These are phyloP conservation scores for Apiospora marii DNA, from an alignment of 2,329 filamentous ascomycete species.

Conservation along the genomic window DNA sequence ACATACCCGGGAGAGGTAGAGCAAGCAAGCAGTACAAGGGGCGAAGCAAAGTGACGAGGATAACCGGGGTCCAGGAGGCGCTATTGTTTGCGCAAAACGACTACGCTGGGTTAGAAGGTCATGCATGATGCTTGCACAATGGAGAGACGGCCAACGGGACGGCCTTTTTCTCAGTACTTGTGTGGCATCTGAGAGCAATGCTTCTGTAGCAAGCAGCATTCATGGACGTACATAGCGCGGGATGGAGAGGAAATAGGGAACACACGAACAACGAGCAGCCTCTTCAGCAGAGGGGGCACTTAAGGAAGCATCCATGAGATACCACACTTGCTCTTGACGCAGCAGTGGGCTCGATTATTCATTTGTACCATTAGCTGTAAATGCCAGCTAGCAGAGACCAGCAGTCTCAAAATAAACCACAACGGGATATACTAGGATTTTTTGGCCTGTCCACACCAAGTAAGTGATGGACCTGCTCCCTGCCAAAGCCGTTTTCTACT, in stretches of 20 bases:
- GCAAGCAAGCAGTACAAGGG: neutral
- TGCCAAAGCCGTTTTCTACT: neutral
- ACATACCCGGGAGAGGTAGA: neutral
- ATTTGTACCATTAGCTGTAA: constrained; percentile 16
- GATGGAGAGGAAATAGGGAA: neutral
- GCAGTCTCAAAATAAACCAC: constrained; percentile 10
- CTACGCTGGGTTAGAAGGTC: neutral
- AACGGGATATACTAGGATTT: constrained; percentile 2
- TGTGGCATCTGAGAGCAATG: neutral
- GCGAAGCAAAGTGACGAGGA: neutral
- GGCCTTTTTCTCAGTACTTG: neutral
- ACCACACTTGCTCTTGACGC: constrained; percentile 6
- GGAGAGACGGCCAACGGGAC: neutral
- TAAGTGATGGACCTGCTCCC: neutral
- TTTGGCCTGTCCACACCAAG: neutral
- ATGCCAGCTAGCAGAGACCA: constrained; percentile 13
- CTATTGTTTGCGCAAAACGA: neutral
- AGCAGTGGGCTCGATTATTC: constrained; percentile 12
- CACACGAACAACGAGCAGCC: neutral
- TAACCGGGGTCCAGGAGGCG: neutral
- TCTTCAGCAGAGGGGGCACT: neutral
- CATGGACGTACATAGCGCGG: neutral
- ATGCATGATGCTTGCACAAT: neutral
- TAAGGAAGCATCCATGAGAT: neutral
- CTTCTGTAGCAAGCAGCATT: neutral